Evolutionary conservation across 176 grass and related monocot species (phyloP), one percentile per base, ranked within the genome.

Genomic region (Musa schizocarpa): DNA sequence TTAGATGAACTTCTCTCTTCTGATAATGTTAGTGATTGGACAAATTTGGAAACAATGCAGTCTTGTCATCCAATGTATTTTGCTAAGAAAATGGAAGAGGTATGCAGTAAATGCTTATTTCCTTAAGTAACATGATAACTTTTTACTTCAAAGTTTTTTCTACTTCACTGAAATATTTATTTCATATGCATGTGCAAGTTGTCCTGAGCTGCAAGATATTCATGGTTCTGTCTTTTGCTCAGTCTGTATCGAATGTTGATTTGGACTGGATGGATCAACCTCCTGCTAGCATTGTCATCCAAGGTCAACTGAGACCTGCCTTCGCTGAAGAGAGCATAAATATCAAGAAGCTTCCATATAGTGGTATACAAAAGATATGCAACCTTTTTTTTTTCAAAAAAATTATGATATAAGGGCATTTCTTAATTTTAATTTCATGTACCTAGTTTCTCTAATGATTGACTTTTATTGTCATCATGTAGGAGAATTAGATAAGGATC

Each of bases 231-330:
- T 24, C 80, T 74, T 69, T 49, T 85, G 6, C 4, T 16, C 82
- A 97, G 90, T 83, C 72, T 29, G 70, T 85, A 77, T 79, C 65
- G 12, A 88, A 85, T 59, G 71, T 77, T 24, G 87, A 73, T 54
- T 87, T 93, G 77, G 94, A 97, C 24, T 97, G 94, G 94, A 81
- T 90, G 72, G 86, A 97, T 75, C 84, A 89, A 19, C 84, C 94
- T 68, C 82, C 94, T 20, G 86, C 94, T 83, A 90, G 82, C 81
- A 85, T 97, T 77, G 76, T 91, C 73, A 84, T 93, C 8, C 83
- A 90, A 81, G 94, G 90, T 49, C 86, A 92, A 63, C 76, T 97
- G 20, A 90, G 94, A 74, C 88, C 90, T 70, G 90, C 87, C 63
- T 92, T 96, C 86, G 63, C 77, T 76, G 87, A 92, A 66, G 85